Base-by-base conservation (phyloP, 768 basidiomycete species). In the Hortiboletus flavorubellus region DNA sequence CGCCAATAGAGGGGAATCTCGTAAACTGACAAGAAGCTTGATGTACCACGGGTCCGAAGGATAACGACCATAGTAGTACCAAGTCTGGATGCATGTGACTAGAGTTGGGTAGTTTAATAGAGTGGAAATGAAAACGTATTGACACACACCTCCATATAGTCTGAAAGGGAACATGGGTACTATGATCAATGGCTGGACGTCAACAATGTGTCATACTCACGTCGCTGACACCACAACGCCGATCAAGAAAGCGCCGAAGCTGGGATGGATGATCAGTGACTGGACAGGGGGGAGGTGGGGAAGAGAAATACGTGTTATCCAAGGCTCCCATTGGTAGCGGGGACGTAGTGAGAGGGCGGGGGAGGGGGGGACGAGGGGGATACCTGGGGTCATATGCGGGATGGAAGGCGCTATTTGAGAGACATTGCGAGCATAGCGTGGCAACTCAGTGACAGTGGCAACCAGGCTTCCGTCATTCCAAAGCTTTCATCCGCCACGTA, bases 41-140 rank as follows among this genome's bases (percentile, higher is more conserved):
- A 78, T 73, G 8, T 75, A 68, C 82, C 81, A 83, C 29, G 70
- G 65, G 66, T 85, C 83, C 35, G 70, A 72, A 52, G 80, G 77
- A 62, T 84, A 72, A 3, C 55, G 76, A 16, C 69, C 72, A 50
- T 70, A 84, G 63, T 84, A 85, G 59, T 79, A 84, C 75, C 75
- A 83, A 2, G 78, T 75, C 65, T 85, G 84, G 14, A 85, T 73
- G 53, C 74, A 72, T 14, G 83, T 83, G 21, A 85, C 84, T 85
- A 42, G 38, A 0, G 39, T 8, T 44, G 35, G 31, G 10, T 11
- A 30, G 40, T 14, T 68, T 56, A 33, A 60, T 35, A 18, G n/a
- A 18, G n/a, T 5, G 39, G 37, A 43, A 33, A 55, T 48, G 43
- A 46, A 61, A 34, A 37, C 16, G 26, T 3, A 14, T 34, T 35